Evolutionary conservation across 2,329 filamentous ascomycete species (phyloP), one percentile per base, ranked within the genome.

Genomic region (Tolypocladium ophioglossoides): DNA sequence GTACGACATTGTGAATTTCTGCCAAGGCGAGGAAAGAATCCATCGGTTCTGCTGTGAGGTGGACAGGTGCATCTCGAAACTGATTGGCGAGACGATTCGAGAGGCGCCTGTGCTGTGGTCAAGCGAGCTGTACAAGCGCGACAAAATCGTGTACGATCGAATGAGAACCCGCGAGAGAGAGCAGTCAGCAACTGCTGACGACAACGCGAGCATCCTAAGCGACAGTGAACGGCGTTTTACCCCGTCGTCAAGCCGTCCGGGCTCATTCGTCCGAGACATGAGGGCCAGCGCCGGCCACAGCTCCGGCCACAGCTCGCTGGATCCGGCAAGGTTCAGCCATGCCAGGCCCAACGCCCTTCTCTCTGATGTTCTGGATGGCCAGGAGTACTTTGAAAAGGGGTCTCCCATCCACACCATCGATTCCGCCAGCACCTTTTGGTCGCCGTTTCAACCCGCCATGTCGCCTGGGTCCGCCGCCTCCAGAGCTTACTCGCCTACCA

Each of bases 1-100:
- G 60, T 86, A 85, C 59, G 84, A 84, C 16, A 86, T 97, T 35
- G 90, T 95, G 67, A 96, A 96, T 64, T 92, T 97, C 61, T 99
- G 94, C 71, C 86, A 85, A 61, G 94, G 92, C 7, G 94, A 99
- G 67, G 94, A 99, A 70, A 78, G 94, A 51, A 92, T 99, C 38
- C 94, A 97, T 67, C 84, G 91, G 12, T 94, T 99, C 68, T 94
- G 87, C 65, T 87, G 91, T 60, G 94, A 97, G 67, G 81, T 97
- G 32, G 87, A 92, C 62, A 87, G 83, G 57, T 95, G 90, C 64
- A 86, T 96, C 59, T 86, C 84, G 61, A 91, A 90, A 66, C 76
- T 97, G 9, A 86, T 95, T 34, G 90, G 89, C 32, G 89, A 95
- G 56, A 90, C 84, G 48, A 84, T 95, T 57, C 77, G 87, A 57